These are phyloP conservation scores for Stephanodiscus triporus DNA, from an alignment of 108 stramenopile genomes.

Conservation along the genomic window DNA sequence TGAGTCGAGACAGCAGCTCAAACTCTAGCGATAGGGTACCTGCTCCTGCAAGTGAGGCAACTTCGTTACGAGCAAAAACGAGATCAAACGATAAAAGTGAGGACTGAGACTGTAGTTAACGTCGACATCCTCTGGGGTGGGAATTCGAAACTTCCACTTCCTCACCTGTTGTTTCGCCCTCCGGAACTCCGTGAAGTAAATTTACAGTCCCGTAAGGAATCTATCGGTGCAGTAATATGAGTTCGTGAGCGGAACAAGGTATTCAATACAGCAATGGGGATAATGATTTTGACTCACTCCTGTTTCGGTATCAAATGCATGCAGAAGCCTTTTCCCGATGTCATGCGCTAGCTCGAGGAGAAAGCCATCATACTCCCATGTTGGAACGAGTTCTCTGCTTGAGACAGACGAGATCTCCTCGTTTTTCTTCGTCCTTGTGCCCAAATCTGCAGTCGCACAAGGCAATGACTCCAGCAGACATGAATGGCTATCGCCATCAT, in stretches of 20 bases:
- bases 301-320: slow-evolving; percentile 89
- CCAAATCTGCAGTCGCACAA: neutral
- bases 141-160: neutral
- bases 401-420: neutral
- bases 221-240: neutral
- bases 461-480: slow-evolving; percentile 13
- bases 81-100: neutral
- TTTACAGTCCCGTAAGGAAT: slow-evolving; percentile 96
- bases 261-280: neutral
- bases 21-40: slow-evolving; percentile 91
- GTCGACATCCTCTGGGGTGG: neutral
- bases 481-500: slow-evolving; percentile 14
- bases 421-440: slow-evolving; percentile 1
- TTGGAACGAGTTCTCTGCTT: slow-evolving; percentile 12
- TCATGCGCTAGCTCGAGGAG: slow-evolving; percentile 80
- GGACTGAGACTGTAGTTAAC: neutral
- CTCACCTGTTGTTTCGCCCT: slow-evolving; percentile 69
- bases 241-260: neutral
- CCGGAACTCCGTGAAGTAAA: slow-evolving; percentile 80
- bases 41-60: slow-evolving; percentile 89
- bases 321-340: slow-evolving; percentile 78
- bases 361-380: slow-evolving; percentile 79
- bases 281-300: slow-evolving; percentile 32
- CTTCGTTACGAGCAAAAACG: slow-evolving; percentile 9
- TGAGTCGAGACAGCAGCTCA: slow-evolving; percentile 78